These are phyloP conservation scores for Globisporangium spinosum DNA, from an alignment of 352 stramenopile genomes.

Conservation along the genomic window DNA sequence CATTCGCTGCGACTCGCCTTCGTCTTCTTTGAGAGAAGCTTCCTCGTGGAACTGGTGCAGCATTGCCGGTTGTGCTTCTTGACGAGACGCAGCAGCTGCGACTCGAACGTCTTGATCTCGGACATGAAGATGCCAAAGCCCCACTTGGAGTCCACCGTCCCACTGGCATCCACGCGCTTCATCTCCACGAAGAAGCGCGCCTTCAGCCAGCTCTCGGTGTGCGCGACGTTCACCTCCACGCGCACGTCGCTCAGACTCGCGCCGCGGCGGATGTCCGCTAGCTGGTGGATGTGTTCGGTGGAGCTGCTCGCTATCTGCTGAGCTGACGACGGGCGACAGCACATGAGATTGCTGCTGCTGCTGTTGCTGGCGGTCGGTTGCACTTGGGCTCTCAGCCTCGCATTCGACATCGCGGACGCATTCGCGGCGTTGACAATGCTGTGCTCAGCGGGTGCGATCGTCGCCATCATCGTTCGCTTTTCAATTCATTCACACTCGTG, in stretches of 20 bases:
- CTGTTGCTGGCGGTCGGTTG: background rate
- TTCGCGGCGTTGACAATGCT: background rate
- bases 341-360: background rate
- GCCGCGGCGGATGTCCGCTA: constrained; percentile 56
- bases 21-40: constrained; percentile 13
- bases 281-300: constrained; percentile 30
- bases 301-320: background rate
- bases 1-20: constrained; percentile 18
- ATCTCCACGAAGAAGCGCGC: constrained; percentile 60
- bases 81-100: constrained; percentile 30
- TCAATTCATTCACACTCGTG: constrained; percentile 1
- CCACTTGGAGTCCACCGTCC: constrained; percentile 17
- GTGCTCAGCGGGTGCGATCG: background rate
- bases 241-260: constrained; percentile 46
- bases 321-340: background rate
- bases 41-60: background rate
- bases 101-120: constrained; percentile 39
- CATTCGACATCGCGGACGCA: background rate
- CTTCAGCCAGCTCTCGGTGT: constrained; percentile 38
- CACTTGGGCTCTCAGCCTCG: background rate
- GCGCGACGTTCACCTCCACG: constrained; percentile 45
- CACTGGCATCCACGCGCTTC: constrained; percentile 16
- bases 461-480: background rate
- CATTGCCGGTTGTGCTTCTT: constrained; percentile 27
- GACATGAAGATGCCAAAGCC: constrained; percentile 25